A percentile compares a stretch with the other conserved stretches of the same genome.
These are phyloP conservation scores for Penicillium sp. DNA, from an alignment of 2,329 filamentous ascomycete genomes.

Conservation along the genomic window DNA sequence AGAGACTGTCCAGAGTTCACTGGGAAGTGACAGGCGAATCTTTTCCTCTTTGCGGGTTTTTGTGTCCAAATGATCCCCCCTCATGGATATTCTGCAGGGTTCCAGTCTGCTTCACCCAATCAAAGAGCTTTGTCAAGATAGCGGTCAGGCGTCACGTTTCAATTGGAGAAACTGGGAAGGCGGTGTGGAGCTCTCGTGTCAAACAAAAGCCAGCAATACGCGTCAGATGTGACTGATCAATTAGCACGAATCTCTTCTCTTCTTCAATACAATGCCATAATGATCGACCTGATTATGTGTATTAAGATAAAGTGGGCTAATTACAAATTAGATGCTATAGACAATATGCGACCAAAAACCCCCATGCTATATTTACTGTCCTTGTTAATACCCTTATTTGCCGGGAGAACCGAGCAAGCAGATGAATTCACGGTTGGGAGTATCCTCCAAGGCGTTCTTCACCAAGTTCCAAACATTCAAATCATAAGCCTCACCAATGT, in stretches of 20 bases:
- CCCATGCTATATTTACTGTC: not conserved
- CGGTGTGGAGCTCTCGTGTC: not conserved
- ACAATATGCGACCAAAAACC: not conserved
- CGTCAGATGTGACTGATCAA: not conserved
- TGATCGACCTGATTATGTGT: too few relatives aligned
- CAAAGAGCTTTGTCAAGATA: not conserved
- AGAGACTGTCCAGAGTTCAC: too few relatives aligned
- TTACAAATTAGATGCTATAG: not conserved
- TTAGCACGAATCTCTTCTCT: too few relatives aligned
- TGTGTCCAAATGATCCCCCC: too few relatives aligned
- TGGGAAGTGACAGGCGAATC: not conserved
- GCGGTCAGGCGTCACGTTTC: not conserved
- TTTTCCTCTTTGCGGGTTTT: not conserved
- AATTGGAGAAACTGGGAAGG: not conserved
- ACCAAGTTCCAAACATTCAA: conserved; percentile 42
- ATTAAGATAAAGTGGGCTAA: not conserved
- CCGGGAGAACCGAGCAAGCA: conserved; percentile 32
- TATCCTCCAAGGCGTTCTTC: conserved; percentile 35
- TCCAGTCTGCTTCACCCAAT: not conserved
- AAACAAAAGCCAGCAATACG: not conserved
- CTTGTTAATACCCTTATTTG: conserved; percentile 3
- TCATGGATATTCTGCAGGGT: not conserved
- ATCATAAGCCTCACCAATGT: conserved; percentile 41
- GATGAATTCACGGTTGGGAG: conserved; percentile 26
- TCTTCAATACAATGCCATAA: not conserved